Evolutionary conservation across 164 flowering plant species (phyloP), one percentile per base, ranked within the genome.

Genomic region (Liquidambar formosana): DNA sequence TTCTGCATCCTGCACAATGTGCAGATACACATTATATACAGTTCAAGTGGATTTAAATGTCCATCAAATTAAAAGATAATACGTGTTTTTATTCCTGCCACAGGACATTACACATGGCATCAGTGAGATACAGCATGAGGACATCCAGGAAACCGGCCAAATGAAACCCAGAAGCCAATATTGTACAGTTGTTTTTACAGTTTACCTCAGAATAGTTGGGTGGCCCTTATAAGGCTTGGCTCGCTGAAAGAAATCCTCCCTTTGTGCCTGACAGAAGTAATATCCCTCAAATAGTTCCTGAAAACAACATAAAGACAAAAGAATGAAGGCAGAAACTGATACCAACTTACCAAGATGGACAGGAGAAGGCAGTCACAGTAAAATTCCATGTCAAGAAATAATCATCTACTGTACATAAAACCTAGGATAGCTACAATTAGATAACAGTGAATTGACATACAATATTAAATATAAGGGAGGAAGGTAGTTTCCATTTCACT

Each of bases 221-320:
- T 96, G 95, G 58, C 71, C 91, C 77, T 90, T 86, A 69, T 92
- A 83, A 48, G 99, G 95, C 77, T 87, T 88, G 38, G 99, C 96
- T 76, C 95, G 78, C 51, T 74, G 81, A 80, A 95, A 80, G 81
- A 76, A 91, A 76, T 90, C 99, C 82, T 91, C 95, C 78, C 90
- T 85, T 77, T 96, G 98, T 65, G 99, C 99, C 84, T 96, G 99
- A 73, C 99, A 93, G 75, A 96, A 96, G 83, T 96, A 96, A 77
- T 90, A 89, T 28, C 99, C 99, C 71, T 96, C 99, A 76, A 96
- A 93, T 41, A 93, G 82, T 76, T 93, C 98, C 99, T 96, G 84
- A 51, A 73, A 4, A 49, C 58, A 64, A 43, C 15, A 52, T 65
- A 45, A 21, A 52, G 10, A 46, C 21, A 26, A 28, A 67, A 60